Evolutionary conservation across 192 early-diverging fungal species (phyloP), one percentile per base, ranked within the genome.

Genomic region (Backusella liffmaniae): DNA sequence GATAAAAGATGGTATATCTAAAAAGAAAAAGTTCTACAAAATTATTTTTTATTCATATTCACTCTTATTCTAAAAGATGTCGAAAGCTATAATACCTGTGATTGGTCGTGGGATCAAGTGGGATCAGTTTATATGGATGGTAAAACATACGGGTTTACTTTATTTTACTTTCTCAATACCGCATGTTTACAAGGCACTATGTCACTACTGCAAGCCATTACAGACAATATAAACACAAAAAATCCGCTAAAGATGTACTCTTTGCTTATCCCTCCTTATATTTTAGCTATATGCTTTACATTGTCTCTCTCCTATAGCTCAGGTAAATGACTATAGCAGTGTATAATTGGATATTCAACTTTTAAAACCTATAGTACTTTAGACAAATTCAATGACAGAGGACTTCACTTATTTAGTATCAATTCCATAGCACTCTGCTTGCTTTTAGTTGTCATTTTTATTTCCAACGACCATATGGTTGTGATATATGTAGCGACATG

Each of bases 221-320:
- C 41, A 1, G 34, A 21, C 35, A 29, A 68, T 46, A 32, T 75
- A 39, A 66, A 65, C 2, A 15, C 56, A 37, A 41, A 65, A 41
- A 67, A 62, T 13, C 23, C 35, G 5, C 42, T 42, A 23, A 18
- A 26, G 10, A 62, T 16, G 0, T 80, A 86, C 23, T 66, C 72
- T 15, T 82, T 86, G 76, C 77, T 80, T 6, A 78, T 78, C 6
- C 84, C 84, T 36, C 82, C 82, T 16, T 86, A 83, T 37, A 68
- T 70, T 5, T 30, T 67, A n/a, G 66, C 74, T 3, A 69, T 70
- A 15, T 49, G 69, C 9, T 67, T 29, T 1, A 75, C 56, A 4
- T 29, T 72, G 4, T 44, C 56, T 6, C 51, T 75, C 10, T 26
- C 41, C 1, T 70, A 53, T 41, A 65, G 67, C 3, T 75, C 74